Conservation (phyloP, 176 grass and related monocot species). For the Chrysopogon serrulatus region DNA sequence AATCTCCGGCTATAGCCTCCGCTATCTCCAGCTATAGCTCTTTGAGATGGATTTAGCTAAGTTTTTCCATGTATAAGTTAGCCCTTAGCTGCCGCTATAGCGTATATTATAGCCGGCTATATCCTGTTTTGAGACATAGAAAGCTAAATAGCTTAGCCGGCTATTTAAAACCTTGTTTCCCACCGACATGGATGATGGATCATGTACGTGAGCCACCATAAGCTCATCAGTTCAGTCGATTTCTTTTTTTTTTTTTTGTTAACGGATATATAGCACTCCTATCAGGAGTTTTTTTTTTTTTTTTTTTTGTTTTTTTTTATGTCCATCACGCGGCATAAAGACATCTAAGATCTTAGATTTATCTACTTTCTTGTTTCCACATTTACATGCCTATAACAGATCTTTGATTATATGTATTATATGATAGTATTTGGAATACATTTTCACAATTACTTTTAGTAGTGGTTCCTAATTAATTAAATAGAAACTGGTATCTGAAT, state of each 20-base stretch:
- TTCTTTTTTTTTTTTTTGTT: not conserved
- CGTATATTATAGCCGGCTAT: no score
- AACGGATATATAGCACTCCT: not conserved
- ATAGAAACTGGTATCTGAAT: not conserved
- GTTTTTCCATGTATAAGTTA: no score
- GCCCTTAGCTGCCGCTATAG: no score
- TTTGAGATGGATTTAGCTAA: no score
- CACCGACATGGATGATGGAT: not conserved
- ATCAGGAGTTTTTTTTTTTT: not conserved
- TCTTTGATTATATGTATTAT: not conserved
- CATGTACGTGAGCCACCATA: not conserved
- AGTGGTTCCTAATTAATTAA: not conserved
- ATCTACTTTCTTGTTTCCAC: not conserved
- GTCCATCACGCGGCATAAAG: not conserved
- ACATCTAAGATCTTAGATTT: not conserved
- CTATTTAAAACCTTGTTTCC: no score
- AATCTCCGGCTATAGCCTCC: no score
- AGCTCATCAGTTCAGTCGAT: not conserved
- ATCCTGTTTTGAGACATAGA: no score
- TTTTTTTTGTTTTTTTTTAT: not conserved
- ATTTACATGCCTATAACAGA: not conserved
- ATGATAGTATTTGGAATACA: not conserved
- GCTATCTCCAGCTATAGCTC: no score
- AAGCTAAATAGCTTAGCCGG: no score
- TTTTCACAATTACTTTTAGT: not conserved